A percentile compares a stretch with the other conserved stretches of the same genome.
These are phyloP conservation scores for Aurinia saxatilis DNA, from an alignment of 345 rosid genomes.

Conservation along the genomic window DNA sequence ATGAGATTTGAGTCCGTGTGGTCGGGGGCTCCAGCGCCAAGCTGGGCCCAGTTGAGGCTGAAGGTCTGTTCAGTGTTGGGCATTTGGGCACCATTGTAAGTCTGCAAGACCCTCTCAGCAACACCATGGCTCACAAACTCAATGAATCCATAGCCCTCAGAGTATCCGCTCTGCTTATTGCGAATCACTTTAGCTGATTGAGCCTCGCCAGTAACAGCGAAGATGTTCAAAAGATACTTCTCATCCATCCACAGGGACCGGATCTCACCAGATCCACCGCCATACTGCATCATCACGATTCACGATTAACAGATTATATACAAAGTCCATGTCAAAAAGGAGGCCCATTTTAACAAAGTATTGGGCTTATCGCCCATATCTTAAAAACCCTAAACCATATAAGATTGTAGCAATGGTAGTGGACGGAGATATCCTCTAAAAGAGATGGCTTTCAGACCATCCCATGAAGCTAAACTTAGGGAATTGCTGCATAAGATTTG, in stretches of 20 bases:
- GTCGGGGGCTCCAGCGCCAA: conserved; percentile 85
- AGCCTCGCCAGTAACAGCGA: conserved; percentile 26
- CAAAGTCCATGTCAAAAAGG: too few species aligned
- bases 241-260: conserved; percentile 94
- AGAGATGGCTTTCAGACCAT: conserved; percentile 20
- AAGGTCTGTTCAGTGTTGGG: conserved; percentile 70
- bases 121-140: conserved; percentile 62
- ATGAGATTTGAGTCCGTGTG: too few species aligned
- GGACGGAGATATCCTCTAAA: not conserved
- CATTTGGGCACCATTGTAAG: conserved; percentile 74
- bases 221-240: too few species aligned
- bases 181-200: conserved; percentile 82
- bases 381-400: too few species aligned
- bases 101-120: conserved; percentile 77
- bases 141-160: conserved; percentile 90
- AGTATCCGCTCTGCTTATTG: conserved; percentile 54
- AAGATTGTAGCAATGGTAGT: too few species aligned
- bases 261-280: conserved; percentile 41
- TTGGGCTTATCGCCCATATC: too few species aligned
- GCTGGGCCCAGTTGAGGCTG: conserved; percentile 87
- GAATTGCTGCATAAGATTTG: conserved; percentile 55
- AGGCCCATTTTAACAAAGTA: too few species aligned
- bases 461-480: conserved; percentile 42
- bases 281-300: conserved; percentile 54
- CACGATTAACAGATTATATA: too few species aligned